Evolutionary conservation across 2,329 filamentous ascomycete species (phyloP).

Genomic region (Aspergillus sp.): DNA sequence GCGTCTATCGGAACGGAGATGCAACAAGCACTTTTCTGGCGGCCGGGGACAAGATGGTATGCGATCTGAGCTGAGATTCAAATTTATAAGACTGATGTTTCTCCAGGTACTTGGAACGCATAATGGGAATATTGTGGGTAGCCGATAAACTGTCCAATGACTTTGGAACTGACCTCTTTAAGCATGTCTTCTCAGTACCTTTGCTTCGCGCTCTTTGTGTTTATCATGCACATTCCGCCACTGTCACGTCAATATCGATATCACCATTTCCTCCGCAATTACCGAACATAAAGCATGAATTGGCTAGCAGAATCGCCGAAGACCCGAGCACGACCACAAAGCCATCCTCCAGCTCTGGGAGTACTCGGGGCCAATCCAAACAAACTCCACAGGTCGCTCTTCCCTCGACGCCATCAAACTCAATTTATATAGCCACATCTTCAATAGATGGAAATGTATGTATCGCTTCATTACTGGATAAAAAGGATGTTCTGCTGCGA

Average conservation of each 20-base stretch:
- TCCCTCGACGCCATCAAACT: conserved; percentile 77
- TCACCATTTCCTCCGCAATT: conserved; percentile 75
- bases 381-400: conserved; percentile 40
- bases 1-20: conserved; percentile 91
- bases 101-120: conserved; percentile 84
- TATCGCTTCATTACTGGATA: conserved; percentile 79
- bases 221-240: conserved; percentile 91
- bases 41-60: conserved; percentile 94
- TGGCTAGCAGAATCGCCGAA: conserved; percentile 32
- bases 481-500: conserved; percentile 84
- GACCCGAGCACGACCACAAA: conserved; percentile 23
- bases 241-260: conserved; percentile 83
- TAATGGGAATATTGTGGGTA: conserved; percentile 87
- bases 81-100: conserved; percentile 33
- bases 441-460: conserved; percentile 97
- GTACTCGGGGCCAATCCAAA: conserved; percentile 30
- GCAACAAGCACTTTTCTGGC: conserved; percentile 89
- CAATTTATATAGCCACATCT: conserved; percentile 89
- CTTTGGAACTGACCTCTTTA: conserved; percentile 18
- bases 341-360: conserved; percentile 30
- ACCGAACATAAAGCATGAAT: conserved; percentile 42
- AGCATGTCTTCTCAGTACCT: conserved; percentile 86
- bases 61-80: conserved; percentile 18
- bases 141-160: not conserved
- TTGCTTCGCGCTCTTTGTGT: conserved; percentile 77